These are phyloP conservation scores for Myriosclerotinia scirpicola DNA, from an alignment of 2,329 filamentous ascomycete species.

Conservation along the genomic window DNA sequence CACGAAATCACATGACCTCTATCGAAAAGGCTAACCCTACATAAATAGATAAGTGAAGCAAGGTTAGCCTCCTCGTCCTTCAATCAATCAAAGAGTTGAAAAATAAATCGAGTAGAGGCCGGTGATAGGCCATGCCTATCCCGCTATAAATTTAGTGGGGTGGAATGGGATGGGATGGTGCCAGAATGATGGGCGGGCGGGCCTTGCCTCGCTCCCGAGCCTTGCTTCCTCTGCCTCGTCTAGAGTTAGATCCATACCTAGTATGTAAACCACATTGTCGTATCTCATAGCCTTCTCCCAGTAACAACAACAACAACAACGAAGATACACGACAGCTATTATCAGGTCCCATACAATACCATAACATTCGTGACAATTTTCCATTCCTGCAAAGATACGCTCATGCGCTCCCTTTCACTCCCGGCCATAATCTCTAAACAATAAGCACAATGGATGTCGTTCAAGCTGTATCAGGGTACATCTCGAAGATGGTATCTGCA, in stretches of 20 bases:
- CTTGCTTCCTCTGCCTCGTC: conserved; percentile 15
- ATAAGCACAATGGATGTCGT: conserved; percentile 79
- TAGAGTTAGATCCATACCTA: not conserved
- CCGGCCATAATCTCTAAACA: not conserved
- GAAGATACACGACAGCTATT: not conserved
- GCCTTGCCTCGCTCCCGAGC: conserved; percentile 12
- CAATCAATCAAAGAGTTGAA: too few relatives aligned
- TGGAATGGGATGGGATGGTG: not conserved
- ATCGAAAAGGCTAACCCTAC: too few relatives aligned
- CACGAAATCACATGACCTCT: too few relatives aligned
- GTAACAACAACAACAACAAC: not conserved
- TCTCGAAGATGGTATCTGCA: conserved; percentile 90
- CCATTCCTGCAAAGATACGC: not conserved
- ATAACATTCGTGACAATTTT: not conserved
- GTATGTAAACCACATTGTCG: not conserved
- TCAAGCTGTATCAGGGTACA: conserved; percentile 88
- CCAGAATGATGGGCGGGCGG: not conserved
- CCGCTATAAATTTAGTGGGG: not conserved
- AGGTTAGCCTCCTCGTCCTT: too few relatives aligned
- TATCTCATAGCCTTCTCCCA: not conserved
- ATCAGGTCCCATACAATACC: not conserved
- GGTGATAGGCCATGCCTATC: too few relatives aligned
- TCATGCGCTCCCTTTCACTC: not conserved
- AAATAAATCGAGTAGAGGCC: too few relatives aligned
- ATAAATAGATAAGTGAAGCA: too few relatives aligned